Evolutionary conservation across 805 yeast genomes (phyloP), one percentile per base, ranked within the genome.

Genomic region (Scheffersomyces ergatensis): DNA sequence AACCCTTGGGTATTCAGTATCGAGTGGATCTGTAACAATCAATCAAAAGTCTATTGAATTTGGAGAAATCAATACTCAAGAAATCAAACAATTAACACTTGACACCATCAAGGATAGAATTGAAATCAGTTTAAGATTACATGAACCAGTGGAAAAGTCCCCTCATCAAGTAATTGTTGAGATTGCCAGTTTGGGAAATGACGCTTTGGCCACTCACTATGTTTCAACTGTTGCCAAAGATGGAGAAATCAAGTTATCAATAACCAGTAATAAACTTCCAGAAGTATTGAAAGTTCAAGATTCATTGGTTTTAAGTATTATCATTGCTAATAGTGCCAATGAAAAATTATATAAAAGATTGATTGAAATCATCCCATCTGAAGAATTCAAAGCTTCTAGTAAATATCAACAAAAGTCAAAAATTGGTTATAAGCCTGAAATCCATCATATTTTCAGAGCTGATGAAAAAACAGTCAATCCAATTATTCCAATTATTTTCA

Each of bases 401-500:
- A 47, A 49, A 16, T 58, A 61, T 47, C 47, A 54, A 42, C 47
- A 72, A 17, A 44, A 49, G 17, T 34, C 47, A n/a, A 65, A 75
- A 48, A 61, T 72, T 42, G 83, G 75, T 2, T 58, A 74, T 12
- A 59, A 72, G 55, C 77, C 82, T 2, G 89, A 83, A 61, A 83
- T 88, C 48, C 60, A 60, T 47, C 89, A 86, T 59, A 57, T 63
- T 27, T 89, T 88, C 67, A 72, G 70, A 40, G 57, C 62, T 3
- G 76, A 75, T n/a, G 78, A 81, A 16, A 60, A 60, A 25, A 77
- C 82, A 26, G 80, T 78, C 11, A 65, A 76, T 40, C 62, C 78
- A 7, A 45, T 70, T 2, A 47, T 85, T 18, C 82, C 90, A 2
- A 46, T 72, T 8, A 49, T 72, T 0, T 83, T 85, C 51, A 67